A percentile compares a stretch with the other conserved stretches of the same genome.
Evolutionary conservation across 768 basidiomycete species (phyloP).

Genomic region (Leucocoprinus sp.): DNA sequence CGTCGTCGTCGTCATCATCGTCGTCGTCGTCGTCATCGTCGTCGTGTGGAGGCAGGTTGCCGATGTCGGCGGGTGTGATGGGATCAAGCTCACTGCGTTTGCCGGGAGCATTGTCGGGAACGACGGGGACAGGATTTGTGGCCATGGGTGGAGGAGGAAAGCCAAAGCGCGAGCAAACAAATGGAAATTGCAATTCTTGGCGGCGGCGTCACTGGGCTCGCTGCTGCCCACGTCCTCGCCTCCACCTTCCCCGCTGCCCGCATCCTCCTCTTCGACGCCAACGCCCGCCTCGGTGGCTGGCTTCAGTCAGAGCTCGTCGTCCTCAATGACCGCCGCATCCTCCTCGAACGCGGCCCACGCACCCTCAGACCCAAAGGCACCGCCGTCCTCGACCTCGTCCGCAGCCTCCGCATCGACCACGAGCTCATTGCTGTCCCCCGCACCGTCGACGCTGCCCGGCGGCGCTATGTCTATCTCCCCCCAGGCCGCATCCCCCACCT

Average conservation of each 20-base stretch:
- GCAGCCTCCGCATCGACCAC: slow-evolving; percentile 57
- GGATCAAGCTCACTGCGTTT: slow-evolving; percentile 89
- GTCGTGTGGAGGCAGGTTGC: slow-evolving; percentile 57
- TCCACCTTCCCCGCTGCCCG: slow-evolving; percentile 48
- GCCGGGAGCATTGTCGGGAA: slow-evolving; percentile 71
- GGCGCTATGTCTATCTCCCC: slow-evolving; percentile 64
- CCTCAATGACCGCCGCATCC: slow-evolving; percentile 30
- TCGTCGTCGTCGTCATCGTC: slow-evolving; percentile 59
- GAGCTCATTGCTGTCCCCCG: slow-evolving; percentile 60
- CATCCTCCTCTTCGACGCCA: slow-evolving; percentile 66
- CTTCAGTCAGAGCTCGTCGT: slow-evolving; percentile 50
- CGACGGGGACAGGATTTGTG: slow-evolving; percentile 68
- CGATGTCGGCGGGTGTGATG: slow-evolving; percentile 68
- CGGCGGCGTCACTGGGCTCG: slow-evolving; percentile 75
- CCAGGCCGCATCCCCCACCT: slow-evolving; percentile 22
- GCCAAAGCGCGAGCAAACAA: slow-evolving; percentile 48
- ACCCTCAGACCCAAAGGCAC: slow-evolving; percentile 75
- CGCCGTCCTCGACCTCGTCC: slow-evolving; percentile 72
- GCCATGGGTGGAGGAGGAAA: slow-evolving; percentile 43
- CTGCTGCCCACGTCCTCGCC: slow-evolving; percentile 72
- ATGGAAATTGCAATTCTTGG: slow-evolving; percentile 61
- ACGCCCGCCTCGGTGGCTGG: slow-evolving; percentile 78
- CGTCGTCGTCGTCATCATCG: slow-evolving; percentile 66
- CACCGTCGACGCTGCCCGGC: slow-evolving; percentile 63
- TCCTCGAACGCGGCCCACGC: slow-evolving; percentile 83